These are phyloP conservation scores for Fusarium chuoi DNA, from an alignment of 2,329 filamentous ascomycete genomes.

Conservation along the genomic window DNA sequence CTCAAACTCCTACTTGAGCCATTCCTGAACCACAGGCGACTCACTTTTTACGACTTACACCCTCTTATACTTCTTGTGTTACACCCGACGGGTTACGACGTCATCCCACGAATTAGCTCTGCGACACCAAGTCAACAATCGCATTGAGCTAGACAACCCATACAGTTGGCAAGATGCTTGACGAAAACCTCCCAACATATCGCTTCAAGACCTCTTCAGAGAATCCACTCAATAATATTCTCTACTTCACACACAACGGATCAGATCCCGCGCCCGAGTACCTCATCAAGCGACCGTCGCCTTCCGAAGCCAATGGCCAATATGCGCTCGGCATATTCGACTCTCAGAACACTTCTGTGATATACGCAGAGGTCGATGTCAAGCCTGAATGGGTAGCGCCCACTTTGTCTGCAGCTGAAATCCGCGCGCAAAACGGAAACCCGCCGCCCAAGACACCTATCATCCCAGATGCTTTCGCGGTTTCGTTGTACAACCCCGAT, in stretches of 20 bases:
- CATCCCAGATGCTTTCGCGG: conserved; percentile 80
- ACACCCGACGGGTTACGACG: conserved; percentile 8
- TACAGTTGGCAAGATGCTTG: conserved; percentile 71
- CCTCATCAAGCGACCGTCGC: conserved; percentile 78
- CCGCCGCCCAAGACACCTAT: conserved; percentile 73
- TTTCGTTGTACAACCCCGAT: conserved; percentile 95
- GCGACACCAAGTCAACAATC: conserved; percentile 13
- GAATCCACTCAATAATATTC: conserved; percentile 65
- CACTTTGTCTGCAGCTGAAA: conserved; percentile 81
- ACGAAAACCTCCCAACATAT: conserved; percentile 90
- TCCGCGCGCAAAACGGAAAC: conserved; percentile 72
- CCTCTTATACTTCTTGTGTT: not conserved
- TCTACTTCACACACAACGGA: conserved; percentile 76
- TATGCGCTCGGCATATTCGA: conserved; percentile 91
- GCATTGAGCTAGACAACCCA: not conserved
- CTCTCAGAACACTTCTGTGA: conserved; percentile 79
- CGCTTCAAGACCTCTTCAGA: conserved; percentile 63
- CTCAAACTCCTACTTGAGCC: not conserved
- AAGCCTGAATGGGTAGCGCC: conserved; percentile 88
- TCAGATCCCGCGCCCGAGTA: conserved; percentile 84
- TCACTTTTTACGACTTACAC: not conserved
- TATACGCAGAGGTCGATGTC: conserved; percentile 88
- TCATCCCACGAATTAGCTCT: conserved; percentile 15
- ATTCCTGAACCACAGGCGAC: not conserved
- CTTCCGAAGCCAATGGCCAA: conserved; percentile 77